Percentiles rank a stretch among this genome's conserved stretches.
phyloP scores from a whole-genome alignment of 495 filamentous ascomycete species.

The Annulohypoxylon bovei region DNA sequence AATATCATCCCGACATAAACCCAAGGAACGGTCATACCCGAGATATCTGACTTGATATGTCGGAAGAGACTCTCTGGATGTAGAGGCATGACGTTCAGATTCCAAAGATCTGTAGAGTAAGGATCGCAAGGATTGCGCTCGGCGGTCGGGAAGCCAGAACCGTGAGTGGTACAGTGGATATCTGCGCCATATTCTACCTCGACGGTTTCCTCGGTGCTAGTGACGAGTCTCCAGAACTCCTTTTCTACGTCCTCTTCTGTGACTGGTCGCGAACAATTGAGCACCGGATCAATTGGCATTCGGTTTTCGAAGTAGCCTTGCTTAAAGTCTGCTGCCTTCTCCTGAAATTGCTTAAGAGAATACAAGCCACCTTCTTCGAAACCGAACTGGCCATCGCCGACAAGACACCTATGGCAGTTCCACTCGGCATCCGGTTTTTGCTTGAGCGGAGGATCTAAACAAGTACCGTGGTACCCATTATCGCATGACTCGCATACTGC shows the following conservation, averaged over 20 bases:
- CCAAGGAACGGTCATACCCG: conserved; percentile 99
- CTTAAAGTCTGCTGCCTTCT: conserved; percentile 94
- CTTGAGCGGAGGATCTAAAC: conserved; percentile 88
- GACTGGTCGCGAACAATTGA: conserved; percentile 79
- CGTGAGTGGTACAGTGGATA: conserved; percentile 98
- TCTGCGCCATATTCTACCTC: conserved; percentile 99
- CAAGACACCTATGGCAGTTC: conserved; percentile 95
- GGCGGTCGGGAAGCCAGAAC: conserved; percentile 95
- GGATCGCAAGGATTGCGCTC: conserved; percentile 88
- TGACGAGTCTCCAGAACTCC: conserved; percentile 96
- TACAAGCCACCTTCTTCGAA: conserved; percentile 98
- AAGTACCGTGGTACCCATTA: conserved; percentile 84
- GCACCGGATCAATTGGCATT: conserved; percentile 87
- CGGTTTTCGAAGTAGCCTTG: conserved; percentile 90
- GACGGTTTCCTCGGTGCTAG: conserved; percentile 91
- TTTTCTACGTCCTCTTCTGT: conserved; percentile 96
- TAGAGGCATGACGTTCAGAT: conserved; percentile 91
- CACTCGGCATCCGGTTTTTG: conserved; percentile 85
- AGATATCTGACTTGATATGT: conserved; percentile 98
- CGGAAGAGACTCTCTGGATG: conserved; percentile 93
- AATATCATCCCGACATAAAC: conserved; percentile 99
- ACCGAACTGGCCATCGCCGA: conserved; percentile 95
- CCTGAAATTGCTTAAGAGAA: conserved; percentile 94
- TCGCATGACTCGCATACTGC: conserved; percentile 95
- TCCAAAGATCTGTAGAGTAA: conserved; percentile 93